Percentiles rank a stretch among this genome's conserved stretches.
These are phyloP conservation scores for Phellopilus nigrolimitatus DNA, from an alignment of 1,284 basidiomycete species.

Conservation along the genomic window DNA sequence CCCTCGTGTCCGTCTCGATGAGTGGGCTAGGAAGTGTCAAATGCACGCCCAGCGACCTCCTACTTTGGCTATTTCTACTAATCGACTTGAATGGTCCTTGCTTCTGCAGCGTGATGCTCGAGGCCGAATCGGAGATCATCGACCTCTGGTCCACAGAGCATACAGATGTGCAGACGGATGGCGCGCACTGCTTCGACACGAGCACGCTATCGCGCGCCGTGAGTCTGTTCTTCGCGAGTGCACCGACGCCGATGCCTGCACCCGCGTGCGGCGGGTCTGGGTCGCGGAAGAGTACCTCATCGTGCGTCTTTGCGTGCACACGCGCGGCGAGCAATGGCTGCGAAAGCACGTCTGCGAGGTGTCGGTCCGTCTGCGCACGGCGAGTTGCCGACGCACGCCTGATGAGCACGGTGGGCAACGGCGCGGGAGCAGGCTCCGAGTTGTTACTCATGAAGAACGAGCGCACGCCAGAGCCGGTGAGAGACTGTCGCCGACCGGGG, in stretches of 20 bases:
- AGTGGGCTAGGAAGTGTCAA: constrained; percentile 12
- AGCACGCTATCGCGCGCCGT: constrained; percentile 64
- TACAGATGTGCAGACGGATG: constrained; percentile 3
- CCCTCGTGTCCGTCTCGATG: constrained; percentile 4
- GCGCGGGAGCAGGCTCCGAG: constrained; percentile 37
- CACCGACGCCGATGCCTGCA: constrained; percentile 44
- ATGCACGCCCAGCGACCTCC: constrained; percentile 11
- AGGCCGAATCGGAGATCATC: constrained; percentile 9
- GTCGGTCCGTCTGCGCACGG: constrained; percentile 63
- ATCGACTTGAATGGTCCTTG: background rate
- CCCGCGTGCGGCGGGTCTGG: constrained; percentile 31
- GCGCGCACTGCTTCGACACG: constrained; percentile 29
- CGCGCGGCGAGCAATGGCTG: constrained; percentile 57
- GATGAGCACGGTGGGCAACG: constrained; percentile 59
- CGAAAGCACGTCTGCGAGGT: constrained; percentile 65
- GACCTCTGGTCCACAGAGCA: constrained; percentile 1
- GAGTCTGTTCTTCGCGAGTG: constrained; percentile 52
- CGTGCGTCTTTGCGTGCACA: constrained; percentile 52
- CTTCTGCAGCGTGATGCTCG: constrained; percentile 6
- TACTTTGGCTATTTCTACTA: constrained; percentile 7
- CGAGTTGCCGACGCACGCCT: constrained; percentile 64
- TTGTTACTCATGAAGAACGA: constrained; percentile 14
- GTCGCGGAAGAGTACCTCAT: constrained; percentile 51
- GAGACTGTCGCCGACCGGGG: constrained; percentile 12
- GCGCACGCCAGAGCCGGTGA: constrained; percentile 16